phyloP scores from a whole-genome alignment of 139 green algal species.

The Chlorella sp. region DNA sequence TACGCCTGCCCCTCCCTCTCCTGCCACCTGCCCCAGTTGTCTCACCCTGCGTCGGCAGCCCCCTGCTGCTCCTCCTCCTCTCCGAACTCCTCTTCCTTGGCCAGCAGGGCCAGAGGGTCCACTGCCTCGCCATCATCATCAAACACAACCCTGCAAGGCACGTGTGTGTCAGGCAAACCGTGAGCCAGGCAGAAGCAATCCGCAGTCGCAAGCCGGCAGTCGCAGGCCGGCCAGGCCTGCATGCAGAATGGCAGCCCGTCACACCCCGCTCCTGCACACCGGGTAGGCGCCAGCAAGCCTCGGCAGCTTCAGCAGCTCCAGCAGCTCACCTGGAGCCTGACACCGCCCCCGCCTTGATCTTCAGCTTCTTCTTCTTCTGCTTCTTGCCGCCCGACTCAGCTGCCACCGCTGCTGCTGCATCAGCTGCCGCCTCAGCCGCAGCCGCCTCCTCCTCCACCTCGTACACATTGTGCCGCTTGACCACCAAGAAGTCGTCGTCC shows the following conservation, averaged over 20 bases:
- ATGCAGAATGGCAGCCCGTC: too few species aligned
- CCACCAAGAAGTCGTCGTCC: conserved; percentile 61
- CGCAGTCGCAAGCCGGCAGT: too few species aligned
- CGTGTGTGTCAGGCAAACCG: not conserved
- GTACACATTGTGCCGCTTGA: conserved; percentile 45
- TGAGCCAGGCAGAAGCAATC: too few species aligned
- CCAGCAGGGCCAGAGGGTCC: conserved; percentile 73
- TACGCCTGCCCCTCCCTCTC: too few species aligned
- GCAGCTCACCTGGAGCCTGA: conserved; percentile 31
- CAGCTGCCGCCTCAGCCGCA: conserved; percentile 6
- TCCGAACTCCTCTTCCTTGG: conserved; percentile 23
- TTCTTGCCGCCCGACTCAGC: conserved; percentile 39
- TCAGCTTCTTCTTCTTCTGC: conserved; percentile 83
- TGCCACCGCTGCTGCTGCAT: not conserved
- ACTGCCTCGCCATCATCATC: conserved; percentile 75
- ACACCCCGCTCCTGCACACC: not conserved
- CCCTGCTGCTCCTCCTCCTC: not conserved
- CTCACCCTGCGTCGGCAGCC: not conserved
- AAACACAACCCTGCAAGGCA: conserved; percentile 73
- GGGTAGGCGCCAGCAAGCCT: not conserved
- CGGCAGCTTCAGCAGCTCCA: not conserved
- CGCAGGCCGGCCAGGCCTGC: too few species aligned
- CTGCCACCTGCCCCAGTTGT: too few species aligned
- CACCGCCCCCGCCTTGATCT: conserved; percentile 52
- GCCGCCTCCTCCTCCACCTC: not conserved